These are phyloP conservation scores for Aciculosporium take DNA, from an alignment of 2,329 filamentous ascomycete species.

Conservation along the genomic window DNA sequence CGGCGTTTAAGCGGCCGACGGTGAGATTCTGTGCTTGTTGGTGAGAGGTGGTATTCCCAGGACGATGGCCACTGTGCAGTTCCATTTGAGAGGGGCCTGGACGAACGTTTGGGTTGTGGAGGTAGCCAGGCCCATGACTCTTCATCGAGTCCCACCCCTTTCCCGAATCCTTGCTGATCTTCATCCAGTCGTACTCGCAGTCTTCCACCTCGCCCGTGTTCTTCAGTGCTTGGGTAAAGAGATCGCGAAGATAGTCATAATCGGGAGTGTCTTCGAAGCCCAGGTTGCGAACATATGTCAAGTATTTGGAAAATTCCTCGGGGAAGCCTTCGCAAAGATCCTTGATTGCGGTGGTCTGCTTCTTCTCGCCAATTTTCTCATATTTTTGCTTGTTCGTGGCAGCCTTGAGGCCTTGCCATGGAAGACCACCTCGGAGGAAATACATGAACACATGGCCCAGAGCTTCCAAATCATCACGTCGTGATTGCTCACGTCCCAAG, in stretches of 20 bases:
- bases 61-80: conserved; percentile 58
- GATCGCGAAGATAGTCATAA: conserved; percentile 91
- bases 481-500: conserved; percentile 86
- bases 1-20: conserved; percentile 82
- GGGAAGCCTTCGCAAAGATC: conserved; percentile 94
- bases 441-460: conserved; percentile 64
- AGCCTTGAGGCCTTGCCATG: conserved; percentile 61
- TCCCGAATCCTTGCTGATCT: conserved; percentile 67
- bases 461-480: conserved; percentile 89
- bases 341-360: conserved; percentile 94
- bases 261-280: conserved; percentile 97
- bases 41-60: conserved; percentile 50
- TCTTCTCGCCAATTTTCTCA: conserved; percentile 99
- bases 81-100: conserved; percentile 77
- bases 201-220: conserved; percentile 90
- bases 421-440: conserved; percentile 55
- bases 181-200: conserved; percentile 99
- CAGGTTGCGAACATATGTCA: conserved; percentile 92
- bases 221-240: conserved; percentile 93
- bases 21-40: conserved; percentile 53
- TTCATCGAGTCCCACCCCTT: conserved; percentile 74
- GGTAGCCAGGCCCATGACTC: conserved; percentile 44
- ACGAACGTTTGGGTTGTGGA: conserved; percentile 64
- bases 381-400: conserved; percentile 91
- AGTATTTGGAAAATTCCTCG: conserved; percentile 94